These are phyloP conservation scores for Reticulascus tulasneorum DNA, from an alignment of 2,329 filamentous ascomycete genomes.

Conservation along the genomic window DNA sequence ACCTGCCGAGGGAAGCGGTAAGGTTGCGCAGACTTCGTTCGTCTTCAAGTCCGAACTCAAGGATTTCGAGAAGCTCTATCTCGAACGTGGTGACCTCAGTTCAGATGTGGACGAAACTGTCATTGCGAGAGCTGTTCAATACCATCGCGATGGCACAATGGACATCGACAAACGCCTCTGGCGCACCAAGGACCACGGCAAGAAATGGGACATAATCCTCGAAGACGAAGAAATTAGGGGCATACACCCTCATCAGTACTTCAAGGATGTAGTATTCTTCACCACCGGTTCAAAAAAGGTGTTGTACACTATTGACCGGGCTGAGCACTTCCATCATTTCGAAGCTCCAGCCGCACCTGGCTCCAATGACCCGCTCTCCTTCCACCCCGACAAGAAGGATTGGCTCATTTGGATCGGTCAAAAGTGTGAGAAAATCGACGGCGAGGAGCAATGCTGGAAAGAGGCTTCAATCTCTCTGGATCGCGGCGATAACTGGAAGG, in stretches of 20 bases:
- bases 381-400: conserved; percentile 81
- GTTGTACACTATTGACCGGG: conserved; percentile 79
- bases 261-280: conserved; percentile 84
- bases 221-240: conserved; percentile 63
- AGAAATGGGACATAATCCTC: conserved; percentile 71
- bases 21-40: conserved; percentile 58
- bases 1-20: conserved; percentile 57
- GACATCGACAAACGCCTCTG: conserved; percentile 56
- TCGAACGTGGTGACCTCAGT: conserved; percentile 69
- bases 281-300: conserved; percentile 64
- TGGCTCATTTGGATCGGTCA: conserved; percentile 90
- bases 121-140: conserved; percentile 46
- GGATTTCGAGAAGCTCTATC: conserved; percentile 61
- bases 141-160: conserved; percentile 22
- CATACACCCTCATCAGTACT: conserved; percentile 75
- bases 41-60: conserved; percentile 58
- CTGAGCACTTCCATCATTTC: conserved; percentile 69
- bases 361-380: conserved; percentile 52
- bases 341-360: conserved; percentile 56
- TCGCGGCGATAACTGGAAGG: conserved; percentile 75
- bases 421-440: conserved; percentile 56
- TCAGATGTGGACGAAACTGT: conserved; percentile 67
- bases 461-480: conserved; percentile 76
- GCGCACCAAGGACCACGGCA: conserved; percentile 82
- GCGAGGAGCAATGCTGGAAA: conserved; percentile 58